Evolutionary conservation across 148 eudicot genomes (phyloP), one percentile per base, ranked within the genome.

Genomic region (Cornus controversa): DNA sequence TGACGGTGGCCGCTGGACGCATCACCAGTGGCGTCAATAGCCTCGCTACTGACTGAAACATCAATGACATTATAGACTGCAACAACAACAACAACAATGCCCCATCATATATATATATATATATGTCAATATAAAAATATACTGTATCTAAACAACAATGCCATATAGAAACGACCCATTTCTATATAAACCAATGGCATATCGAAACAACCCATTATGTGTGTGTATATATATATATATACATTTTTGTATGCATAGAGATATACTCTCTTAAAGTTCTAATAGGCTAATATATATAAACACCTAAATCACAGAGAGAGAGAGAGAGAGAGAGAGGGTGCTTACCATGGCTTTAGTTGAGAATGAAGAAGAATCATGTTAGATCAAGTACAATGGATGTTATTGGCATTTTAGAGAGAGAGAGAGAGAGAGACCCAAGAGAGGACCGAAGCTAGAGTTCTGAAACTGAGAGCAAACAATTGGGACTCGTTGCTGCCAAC

Each of bases 1-100:
- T 54, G 11, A 88, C 11, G 0, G 89, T 88, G 4, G 87, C 85
- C 1, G 81, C 81, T 18, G 89, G 87, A 62, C 86, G 81, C 29
- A 70, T 42, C 26, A 57, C 73, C 66, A 88, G 28, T 11, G 89
- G 70, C 0, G 73, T 65, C 40, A 86, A 37, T 3, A 88, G 68
- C 72, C 85, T 78, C 66, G 74, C 80, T 11, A 84, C 28, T n/a
- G 89, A 70, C 28, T 80, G 78, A 25, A 84, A 69, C 91, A 88
- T 86, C 77, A 86, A 54, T 42, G 87, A 79, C 28, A 78, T 76
- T 5, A 76, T 58, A 26, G 84, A 75, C 91, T 88, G 78, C 54
- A 73, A 73, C 11, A 79, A 14, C 9, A 29, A 57, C n/a, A n/a
- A n/a, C 7, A n/a, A 1, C 22, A n/a, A n/a, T n/a, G n/a, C n/a